A percentile compares a stretch with the other conserved stretches of the same genome.
Conservation (phyloP, 2,329 filamentous ascomycete species). For the Setomelanomma holmii region DNA sequence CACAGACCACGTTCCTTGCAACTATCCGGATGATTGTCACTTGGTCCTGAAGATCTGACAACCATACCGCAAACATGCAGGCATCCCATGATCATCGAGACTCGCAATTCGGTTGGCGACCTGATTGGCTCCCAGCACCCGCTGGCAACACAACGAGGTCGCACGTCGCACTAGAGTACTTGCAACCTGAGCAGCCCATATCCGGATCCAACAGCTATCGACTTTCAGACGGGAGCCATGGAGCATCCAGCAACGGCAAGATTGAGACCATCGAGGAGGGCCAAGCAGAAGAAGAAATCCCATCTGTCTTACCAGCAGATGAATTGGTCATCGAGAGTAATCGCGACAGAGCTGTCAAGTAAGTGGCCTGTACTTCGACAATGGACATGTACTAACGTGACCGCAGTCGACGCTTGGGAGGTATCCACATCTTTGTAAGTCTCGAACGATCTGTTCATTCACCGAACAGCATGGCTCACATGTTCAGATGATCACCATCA, state of each 20-base stretch:
- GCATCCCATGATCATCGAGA: neutral
- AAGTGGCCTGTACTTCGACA: neutral
- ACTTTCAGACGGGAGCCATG: slow-evolving; percentile 1
- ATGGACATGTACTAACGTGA: too few relatives aligned
- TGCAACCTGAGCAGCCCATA: neutral
- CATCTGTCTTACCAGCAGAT: neutral
- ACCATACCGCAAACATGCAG: neutral
- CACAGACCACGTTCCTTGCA: neutral
- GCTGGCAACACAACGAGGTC: neutral
- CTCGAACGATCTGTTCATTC: neutral
- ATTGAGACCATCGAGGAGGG: neutral
- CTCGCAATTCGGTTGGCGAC: neutral
- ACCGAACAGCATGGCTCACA: neutral
- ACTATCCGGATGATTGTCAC: neutral
- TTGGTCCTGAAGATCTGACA: neutral
- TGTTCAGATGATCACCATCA: slow-evolving; percentile 13
- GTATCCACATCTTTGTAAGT: slow-evolving; percentile 10
- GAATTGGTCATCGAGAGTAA: slow-evolving; percentile 1
- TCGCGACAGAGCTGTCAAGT: slow-evolving; percentile 4
- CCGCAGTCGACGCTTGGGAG: slow-evolving; percentile 7
- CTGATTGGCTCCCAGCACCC: slow-evolving; percentile 1
- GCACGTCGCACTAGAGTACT: neutral
- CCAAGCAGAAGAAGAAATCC: neutral
- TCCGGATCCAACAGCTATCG: neutral
- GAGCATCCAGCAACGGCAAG: neutral